Evolutionary conservation across 768 basidiomycete species (phyloP).

Genomic region (Russula griseocarnosa): DNA sequence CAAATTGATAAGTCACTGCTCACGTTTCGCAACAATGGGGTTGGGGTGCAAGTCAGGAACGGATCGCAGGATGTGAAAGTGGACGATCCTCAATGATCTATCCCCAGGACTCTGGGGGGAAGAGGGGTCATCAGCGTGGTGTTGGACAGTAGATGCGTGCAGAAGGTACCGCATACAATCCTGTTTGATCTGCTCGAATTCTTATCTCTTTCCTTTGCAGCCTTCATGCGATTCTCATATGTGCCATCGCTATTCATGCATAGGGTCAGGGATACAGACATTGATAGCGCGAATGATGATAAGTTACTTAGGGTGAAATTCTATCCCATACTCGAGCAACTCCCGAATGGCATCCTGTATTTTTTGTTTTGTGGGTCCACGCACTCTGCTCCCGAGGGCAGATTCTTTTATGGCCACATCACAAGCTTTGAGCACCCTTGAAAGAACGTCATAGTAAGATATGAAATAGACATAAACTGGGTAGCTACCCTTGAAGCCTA

Average conservation of each 20-base stretch:
- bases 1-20: too few relatives aligned
- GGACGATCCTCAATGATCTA: neutral
- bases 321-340: neutral
- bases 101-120: neutral
- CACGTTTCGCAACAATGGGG: too few relatives aligned
- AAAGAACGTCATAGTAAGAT: neutral
- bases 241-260: too few relatives aligned
- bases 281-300: too few relatives aligned
- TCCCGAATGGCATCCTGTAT: neutral
- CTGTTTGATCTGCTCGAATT: neutral
- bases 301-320: neutral
- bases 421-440: neutral
- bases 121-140: neutral
- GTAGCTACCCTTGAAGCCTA: neutral
- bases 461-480: neutral
- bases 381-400: too few relatives aligned
- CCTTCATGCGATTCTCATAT: too few relatives aligned
- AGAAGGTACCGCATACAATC: neutral
- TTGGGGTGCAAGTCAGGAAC: too few relatives aligned
- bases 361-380: neutral
- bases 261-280: too few relatives aligned
- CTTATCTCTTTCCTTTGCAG: too few relatives aligned
- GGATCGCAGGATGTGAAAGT: neutral
- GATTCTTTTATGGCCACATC: neutral
- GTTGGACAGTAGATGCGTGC: neutral